Evolutionary conservation across 139 green algal genomes (phyloP), one percentile per base, ranked within the genome.

Genomic region (Asterochloris erici): DNA sequence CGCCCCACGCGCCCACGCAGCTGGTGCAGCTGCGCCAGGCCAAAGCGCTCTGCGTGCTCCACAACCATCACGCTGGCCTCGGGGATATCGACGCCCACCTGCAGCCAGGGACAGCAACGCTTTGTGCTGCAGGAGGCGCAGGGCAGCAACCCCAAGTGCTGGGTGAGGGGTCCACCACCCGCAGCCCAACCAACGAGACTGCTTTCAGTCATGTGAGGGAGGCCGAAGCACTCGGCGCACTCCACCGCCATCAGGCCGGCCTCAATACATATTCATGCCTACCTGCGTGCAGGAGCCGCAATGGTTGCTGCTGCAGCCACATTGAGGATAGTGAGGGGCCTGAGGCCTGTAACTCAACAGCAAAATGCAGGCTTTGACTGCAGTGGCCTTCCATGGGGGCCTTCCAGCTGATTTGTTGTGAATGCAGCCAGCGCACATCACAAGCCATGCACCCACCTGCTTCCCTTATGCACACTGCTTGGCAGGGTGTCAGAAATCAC

Each of bases 1-100:
- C 83, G 62, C 15, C 82, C 83, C 78, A 88, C 87, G 28, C 75
- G 69, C 0, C 96, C 96, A 17, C 96, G 82, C 79, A 99, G 90
- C 91, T 98, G 96, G 85, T 99, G 96, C 86, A 99, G 91, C 90
- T 97, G 92, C 2, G 96, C 95, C 79, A 98, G 88, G 38, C 96
- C 96, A 88, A 97, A 97, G 15, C 93, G 87, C n/a, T 98, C 96
- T 14, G 96, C 94, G 78, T 97, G 89, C 85, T 98, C 90, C n/a
- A 99, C 92, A 29, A 98, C 85, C 82, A 99, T 98, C 13, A 98
- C 84, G 13, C 89, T 92, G 0, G 96, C 96, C 63, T 96, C 90
- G 0, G 93, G 94, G 64, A 98, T 90, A 79, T 98, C 96, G 69
- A 99, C 93, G 0, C 95, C 95, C 64, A 94, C 84, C 86, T 89